These are phyloP conservation scores for Wickerhamiella dianesei DNA, from an alignment of 805 yeast genomes.

Conservation along the genomic window DNA sequence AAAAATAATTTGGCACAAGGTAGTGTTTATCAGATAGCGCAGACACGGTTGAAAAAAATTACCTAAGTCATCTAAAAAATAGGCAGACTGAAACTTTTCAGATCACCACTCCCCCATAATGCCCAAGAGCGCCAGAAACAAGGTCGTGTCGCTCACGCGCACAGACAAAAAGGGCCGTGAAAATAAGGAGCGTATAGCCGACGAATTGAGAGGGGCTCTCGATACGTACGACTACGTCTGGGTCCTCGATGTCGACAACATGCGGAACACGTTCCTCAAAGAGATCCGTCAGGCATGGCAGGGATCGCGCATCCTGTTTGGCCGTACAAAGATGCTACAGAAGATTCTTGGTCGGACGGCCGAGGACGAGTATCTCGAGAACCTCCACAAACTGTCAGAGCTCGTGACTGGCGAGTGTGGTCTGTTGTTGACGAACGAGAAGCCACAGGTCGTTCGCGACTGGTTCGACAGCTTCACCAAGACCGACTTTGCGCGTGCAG, in stretches of 20 bases:
- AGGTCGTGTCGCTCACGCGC: conserved; percentile 87
- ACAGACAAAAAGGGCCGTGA: conserved; percentile 93
- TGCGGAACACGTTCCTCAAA: conserved; percentile 90
- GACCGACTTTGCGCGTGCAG: conserved; percentile 82
- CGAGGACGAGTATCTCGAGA: conserved; percentile 82
- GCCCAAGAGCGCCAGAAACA: conserved; percentile 97
- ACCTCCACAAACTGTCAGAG: conserved; percentile 55
- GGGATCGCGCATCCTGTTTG: conserved; percentile 79
- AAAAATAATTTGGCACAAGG: no score
- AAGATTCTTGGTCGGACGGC: conserved; percentile 82
- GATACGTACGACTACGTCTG: conserved; percentile 69
- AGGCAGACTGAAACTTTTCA: conserved; percentile 3
- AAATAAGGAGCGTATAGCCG: conserved; percentile 80
- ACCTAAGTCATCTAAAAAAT: no score
- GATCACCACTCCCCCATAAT: conserved; percentile 28
- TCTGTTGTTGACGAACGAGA: conserved; percentile 76
- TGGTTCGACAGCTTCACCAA: conserved; percentile 69
- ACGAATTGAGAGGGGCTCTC: conserved; percentile 71
- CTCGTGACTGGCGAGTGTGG: conserved; percentile 71
- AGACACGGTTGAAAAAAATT: conserved; percentile 1
- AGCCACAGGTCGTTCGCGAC: conserved; percentile 75
- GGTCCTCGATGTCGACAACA: conserved; percentile 79
- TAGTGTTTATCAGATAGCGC: no score
- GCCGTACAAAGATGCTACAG: conserved; percentile 84
- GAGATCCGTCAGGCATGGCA: conserved; percentile 86